Evolutionary conservation across 208 protist species (phyloP), one percentile per base, ranked within the genome.

Genomic region (Herpetomonas samuelpessoai): DNA sequence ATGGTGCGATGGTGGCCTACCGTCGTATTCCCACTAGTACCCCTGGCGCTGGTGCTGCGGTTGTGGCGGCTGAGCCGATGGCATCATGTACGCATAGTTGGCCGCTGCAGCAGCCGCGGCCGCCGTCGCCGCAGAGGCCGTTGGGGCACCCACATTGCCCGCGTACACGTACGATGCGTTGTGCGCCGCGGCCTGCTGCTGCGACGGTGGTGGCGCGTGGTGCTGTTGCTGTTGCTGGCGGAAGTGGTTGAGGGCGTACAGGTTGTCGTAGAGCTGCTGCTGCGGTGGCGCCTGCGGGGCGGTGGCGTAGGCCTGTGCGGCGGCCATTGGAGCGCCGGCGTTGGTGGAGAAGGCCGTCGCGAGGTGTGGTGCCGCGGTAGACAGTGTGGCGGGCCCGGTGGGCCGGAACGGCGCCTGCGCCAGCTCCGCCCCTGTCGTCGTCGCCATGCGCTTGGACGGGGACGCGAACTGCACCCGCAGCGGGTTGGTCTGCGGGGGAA

Each of bases 401-500:
- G 26, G 26, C 47, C 56, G 18, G 47, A 62, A 49, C n/a, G 25
- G 51, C 9, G 62, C 18, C 3, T 52, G 39, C 22, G 55, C 53
- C 28, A 60, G 41, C 35, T 64, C 45, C 49, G 61, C 24, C 22
- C 57, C 22, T 26, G 57, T 30, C n/a, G 57, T 47, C 35, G 67
- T 65, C 28, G 65, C 1, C n/a, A 64, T 78, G 27, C 57, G 65
- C 10, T 49, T 61, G 38, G 63, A 79, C 19, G 72, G 62, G 2
- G 71, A 68, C 29, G 86, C 86, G 51, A 92, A 88, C 62, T 92
- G 86, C 18, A 93, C 86, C 2, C 84, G 83, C 30, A 91, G 57
- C 12, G 89, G 66, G 68, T 93, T 95, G 1, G 86, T 93, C 59
- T 93, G 89, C 26, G 86, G 86, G n/a, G 83, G 82, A 39, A 95